Evolutionary conservation across 108 stramenopile genomes (phyloP), one percentile per base, ranked within the genome.

Genomic region (Mediolabrus comicus): DNA sequence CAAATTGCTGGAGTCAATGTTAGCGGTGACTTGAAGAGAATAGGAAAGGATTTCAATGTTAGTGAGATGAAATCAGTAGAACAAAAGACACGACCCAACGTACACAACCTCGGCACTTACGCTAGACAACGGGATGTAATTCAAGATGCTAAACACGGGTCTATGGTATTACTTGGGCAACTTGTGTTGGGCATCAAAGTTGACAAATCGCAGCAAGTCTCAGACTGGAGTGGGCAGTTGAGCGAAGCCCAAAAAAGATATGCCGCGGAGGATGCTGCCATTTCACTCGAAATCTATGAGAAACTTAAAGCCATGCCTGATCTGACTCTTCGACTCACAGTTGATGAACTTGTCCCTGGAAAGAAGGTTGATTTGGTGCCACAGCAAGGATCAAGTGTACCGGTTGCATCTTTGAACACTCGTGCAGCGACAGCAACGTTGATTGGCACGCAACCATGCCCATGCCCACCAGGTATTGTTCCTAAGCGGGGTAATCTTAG

Each of bases 211-310:
- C 39, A 59, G 53, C 41, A 72, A 32, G 26, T 69, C 22, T 75
- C 78, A 54, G 60, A 83, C 29, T 87, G 86, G 86, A 46, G 34
- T 0, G 65, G 76, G 3, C 56, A 69, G 4, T 60, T 87, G 0
- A 59, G 79, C 10, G 3, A 33, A 11, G 56, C 66, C 7, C 83
- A 87, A 38, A 56, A 58, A 10, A 60, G 60, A 12, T 84, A 87
- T 69, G 81, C 78, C 1, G 76, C 77, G 7, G 34, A 74, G 6
- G 87, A 87, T 77, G 87, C 76, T 1, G 75, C 74, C 8, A 77
- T 75, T 10, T 54, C 72, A 3, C 72, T 71, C 1, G 31, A 59
- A 58, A 31, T 71, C 0, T 64, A 26, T 30, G 55, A 64, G 16
- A 34, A 26, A 13, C 55, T 77, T 1, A 2, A 46, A 26, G 55